Evolutionary conservation across 768 basidiomycete species (phyloP), one percentile per base, ranked within the genome.

Genomic region (Trametes elegans): DNA sequence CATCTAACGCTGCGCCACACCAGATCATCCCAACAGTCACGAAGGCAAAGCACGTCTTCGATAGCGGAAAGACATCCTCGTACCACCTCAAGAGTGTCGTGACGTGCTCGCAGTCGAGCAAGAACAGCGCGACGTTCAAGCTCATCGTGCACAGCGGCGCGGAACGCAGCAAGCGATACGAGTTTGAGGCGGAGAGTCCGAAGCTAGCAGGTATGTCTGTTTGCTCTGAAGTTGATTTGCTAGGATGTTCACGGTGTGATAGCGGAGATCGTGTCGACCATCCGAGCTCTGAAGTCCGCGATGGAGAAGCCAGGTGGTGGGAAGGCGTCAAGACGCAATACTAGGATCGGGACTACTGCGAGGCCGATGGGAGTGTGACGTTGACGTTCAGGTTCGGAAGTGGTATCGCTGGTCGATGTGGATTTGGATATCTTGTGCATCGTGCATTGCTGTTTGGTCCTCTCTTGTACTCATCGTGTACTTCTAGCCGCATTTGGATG

Each of bases 161-260:
- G 32, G 79, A 80, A 38, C 78, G 83, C 36, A 88, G 86, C 62
- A 99, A 98, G 77, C 78, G 93, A 34, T 98, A 98, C 67, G 96
- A 98, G 64, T 98, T 97, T 67, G 97, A 99, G 72, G 96, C 94
- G 0, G 95, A 96, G 70, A 93, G 74, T 61, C 78, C 88, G 1
- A 87, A 85, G 68, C 66, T 84, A 52, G 93, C 95, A 42, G 80
- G 90, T 90, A 65, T 63, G 88, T 74, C 11, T 36, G 27, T 19
- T 10, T 14, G 32, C 24, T 39, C 6, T 13, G 14, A 3, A 5
- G 23, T 6, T 18, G 19, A 14, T 41, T 32, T 40, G 35, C 16
- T 14, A 18, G 43, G 14, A 21, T 43, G 18, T 21, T 3, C 42
- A 32, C 18, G 16, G 26, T 43, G 16, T 21, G 6, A 19, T 43